A percentile compares a stretch with the other conserved stretches of the same genome.
phyloP scores from a whole-genome alignment of 2,329 filamentous ascomycete genomes.

The Penicillium thymicola region DNA sequence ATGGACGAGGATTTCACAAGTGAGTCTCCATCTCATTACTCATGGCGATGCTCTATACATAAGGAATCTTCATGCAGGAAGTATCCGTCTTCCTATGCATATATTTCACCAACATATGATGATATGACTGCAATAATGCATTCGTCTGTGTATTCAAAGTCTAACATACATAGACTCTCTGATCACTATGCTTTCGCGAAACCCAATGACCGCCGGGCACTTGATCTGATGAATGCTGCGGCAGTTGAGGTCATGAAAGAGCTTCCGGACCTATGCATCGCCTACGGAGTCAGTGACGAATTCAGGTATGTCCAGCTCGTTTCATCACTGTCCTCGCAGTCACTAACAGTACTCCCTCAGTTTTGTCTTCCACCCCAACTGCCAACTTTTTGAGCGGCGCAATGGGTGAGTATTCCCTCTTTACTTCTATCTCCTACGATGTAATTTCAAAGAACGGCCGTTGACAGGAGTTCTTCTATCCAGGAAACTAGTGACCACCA shows the following conservation, averaged over 20 bases:
- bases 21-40: slow-evolving; percentile 40
- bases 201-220: slow-evolving; percentile 82
- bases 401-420: slow-evolving; percentile 56
- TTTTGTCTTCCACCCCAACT: slow-evolving; percentile 84
- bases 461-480: not conserved
- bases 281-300: slow-evolving; percentile 93
- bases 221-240: slow-evolving; percentile 92
- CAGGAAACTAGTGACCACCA: slow-evolving; percentile 85
- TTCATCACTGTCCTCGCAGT: not conserved
- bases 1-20: slow-evolving; percentile 95
- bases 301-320: slow-evolving; percentile 52
- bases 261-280: slow-evolving; percentile 78
- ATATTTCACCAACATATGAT: not conserved
- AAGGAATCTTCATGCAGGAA: not conserved
- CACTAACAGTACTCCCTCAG: slow-evolving; percentile 43
- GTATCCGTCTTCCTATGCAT: not conserved
- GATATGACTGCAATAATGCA: not conserved
- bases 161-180: slow-evolving; percentile 60
- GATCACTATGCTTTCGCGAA: slow-evolving; percentile 82
- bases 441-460: not conserved
- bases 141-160: not conserved
- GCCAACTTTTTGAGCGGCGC: slow-evolving; percentile 78
- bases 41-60: not conserved
- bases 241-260: slow-evolving; percentile 81
- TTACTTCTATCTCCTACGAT: not conserved